These are phyloP conservation scores for Penicilliopsis zonata DNA, from an alignment of 495 filamentous ascomycete genomes.

Conservation along the genomic window DNA sequence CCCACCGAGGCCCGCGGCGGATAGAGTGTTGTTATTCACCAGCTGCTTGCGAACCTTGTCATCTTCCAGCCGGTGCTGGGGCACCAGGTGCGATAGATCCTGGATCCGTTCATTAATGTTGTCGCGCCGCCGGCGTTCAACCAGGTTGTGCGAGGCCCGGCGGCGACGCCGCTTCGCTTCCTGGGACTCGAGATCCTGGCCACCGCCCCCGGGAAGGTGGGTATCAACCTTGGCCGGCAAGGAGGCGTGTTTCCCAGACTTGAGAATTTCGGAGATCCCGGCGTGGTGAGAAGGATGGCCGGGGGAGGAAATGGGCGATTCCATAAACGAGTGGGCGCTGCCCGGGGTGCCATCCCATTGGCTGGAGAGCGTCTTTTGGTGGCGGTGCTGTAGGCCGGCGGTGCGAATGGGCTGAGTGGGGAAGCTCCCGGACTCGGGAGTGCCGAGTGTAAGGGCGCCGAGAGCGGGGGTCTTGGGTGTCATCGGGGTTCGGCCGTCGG, in stretches of 20 bases:
- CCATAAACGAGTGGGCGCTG: slow-evolving; percentile 65
- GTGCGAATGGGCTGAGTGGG: slow-evolving; percentile 64
- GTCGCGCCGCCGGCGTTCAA: slow-evolving; percentile 87
- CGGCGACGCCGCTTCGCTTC: slow-evolving; percentile 86
- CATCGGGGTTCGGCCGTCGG: slow-evolving; percentile 62
- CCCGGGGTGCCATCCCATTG: slow-evolving; percentile 76
- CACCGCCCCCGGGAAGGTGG: slow-evolving; percentile 34
- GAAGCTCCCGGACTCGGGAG: slow-evolving; percentile 56
- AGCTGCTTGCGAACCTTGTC: slow-evolving; percentile 94
- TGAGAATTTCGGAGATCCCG: slow-evolving; percentile 59
- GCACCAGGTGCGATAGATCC: slow-evolving; percentile 86
- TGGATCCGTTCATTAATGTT: slow-evolving; percentile 99
- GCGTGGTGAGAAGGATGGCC: slow-evolving; percentile 41
- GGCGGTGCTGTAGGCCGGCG: slow-evolving; percentile 43
- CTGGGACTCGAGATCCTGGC: slow-evolving; percentile 54
- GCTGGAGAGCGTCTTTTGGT: slow-evolving; percentile 70
- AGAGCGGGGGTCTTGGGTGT: slow-evolving; percentile 64
- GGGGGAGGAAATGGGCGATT: slow-evolving; percentile 71
- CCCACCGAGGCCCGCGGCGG: slow-evolving; percentile 58
- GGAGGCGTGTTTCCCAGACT: slow-evolving; percentile 57
- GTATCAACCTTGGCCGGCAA: slow-evolving; percentile 56
- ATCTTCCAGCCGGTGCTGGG: slow-evolving; percentile 85
- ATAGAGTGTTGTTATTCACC: slow-evolving; percentile 77
- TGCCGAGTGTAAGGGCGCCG: slow-evolving; percentile 44
- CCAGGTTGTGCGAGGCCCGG: slow-evolving; percentile 90